Percentiles rank a stretch among this genome's conserved stretches.
Conservation (phyloP, 2,329 filamentous ascomycete genomes). For the Periconia sp. region DNA sequence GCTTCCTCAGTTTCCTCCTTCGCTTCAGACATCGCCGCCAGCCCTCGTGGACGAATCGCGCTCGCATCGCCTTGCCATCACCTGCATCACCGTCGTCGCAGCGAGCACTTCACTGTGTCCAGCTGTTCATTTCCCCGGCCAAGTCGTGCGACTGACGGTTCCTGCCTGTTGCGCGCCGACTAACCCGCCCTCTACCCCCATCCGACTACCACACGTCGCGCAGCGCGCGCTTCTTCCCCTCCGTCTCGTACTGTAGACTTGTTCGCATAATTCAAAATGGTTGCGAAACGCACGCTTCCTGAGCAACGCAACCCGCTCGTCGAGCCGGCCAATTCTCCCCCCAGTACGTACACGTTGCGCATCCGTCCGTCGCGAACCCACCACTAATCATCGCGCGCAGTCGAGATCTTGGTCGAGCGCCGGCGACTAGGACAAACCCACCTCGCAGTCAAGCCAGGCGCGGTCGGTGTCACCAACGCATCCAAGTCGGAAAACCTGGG, state of each 20-base stretch:
- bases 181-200: constrained; percentile 10
- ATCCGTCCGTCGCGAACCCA: constrained; percentile 22
- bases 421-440: constrained; percentile 93
- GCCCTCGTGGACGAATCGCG: constrained; percentile 8
- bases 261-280: constrained; percentile 34
- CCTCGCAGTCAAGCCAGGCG: constrained; percentile 80
- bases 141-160: constrained; percentile 13
- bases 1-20: not conserved
- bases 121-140: constrained; percentile 7
- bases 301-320: constrained; percentile 70
- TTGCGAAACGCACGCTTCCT: constrained; percentile 59
- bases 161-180: constrained; percentile 21
- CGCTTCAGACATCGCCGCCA: constrained; percentile 8
- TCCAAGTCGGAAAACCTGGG: constrained; percentile 76
- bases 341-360: constrained; percentile 60
- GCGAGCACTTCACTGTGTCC: constrained; percentile 20
- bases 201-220: constrained; percentile 25
- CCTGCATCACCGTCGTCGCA: constrained; percentile 3
- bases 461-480: constrained; percentile 72
- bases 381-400: constrained; percentile 41
- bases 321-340: constrained; percentile 64
- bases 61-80: constrained; percentile 1
- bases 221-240: constrained; percentile 32
- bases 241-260: constrained; percentile 17
- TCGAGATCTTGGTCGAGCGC: constrained; percentile 71